phyloP scores from a whole-genome alignment of 306 rosid species.

The Gastrolobium villosum region DNA sequence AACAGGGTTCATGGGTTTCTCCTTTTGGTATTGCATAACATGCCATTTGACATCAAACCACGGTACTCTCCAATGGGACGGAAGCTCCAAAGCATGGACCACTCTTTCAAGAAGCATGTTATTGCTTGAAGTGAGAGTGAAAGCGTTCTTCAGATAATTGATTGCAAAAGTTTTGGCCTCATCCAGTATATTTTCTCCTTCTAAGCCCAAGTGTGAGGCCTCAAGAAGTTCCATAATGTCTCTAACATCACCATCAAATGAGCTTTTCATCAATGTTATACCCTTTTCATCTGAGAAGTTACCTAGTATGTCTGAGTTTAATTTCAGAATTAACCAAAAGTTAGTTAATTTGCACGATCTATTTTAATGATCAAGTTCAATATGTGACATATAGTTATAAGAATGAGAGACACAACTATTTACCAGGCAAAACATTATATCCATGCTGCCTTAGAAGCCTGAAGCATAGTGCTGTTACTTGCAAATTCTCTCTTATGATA shows the following conservation, averaged over 20 bases:
- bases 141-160: constrained; percentile 40
- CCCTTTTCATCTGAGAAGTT: constrained; percentile 45
- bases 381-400: too few relatives aligned
- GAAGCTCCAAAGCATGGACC: constrained; percentile 61
- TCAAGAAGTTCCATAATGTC: constrained; percentile 54
- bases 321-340: neutral
- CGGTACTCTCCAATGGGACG: constrained; percentile 65
- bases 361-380: neutral
- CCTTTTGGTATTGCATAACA: constrained; percentile 31
- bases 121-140: neutral
- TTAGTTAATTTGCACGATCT: neutral
- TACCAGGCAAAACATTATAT: constrained; percentile 61
- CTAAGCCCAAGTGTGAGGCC: constrained; percentile 59
- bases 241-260: neutral
- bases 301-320: constrained; percentile 48
- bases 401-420: neutral
- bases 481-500: constrained; percentile 34
- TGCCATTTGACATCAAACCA: constrained; percentile 80
- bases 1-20: neutral
- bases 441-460: constrained; percentile 67
- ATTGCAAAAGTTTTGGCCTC: constrained; percentile 28
- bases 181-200: constrained; percentile 55
- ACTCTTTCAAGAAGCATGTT: constrained; percentile 16
- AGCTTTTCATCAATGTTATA: neutral
- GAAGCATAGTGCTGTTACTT: constrained; percentile 57